Percentiles rank a stretch among this genome's conserved stretches.
phyloP scores from a whole-genome alignment of 331 rosid genomes.

The Stylosanthes scabra region DNA sequence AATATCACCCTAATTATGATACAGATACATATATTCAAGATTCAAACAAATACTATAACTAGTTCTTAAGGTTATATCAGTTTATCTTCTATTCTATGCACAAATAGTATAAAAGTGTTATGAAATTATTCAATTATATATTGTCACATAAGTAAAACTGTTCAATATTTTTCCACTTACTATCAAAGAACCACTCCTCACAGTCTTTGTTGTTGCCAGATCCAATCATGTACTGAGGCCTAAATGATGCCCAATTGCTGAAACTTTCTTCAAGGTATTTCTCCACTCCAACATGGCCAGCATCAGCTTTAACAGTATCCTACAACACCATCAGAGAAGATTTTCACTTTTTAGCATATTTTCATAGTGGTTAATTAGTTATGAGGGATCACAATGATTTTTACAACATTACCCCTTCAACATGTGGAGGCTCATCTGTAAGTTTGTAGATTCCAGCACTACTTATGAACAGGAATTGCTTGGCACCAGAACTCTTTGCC shows the following conservation, averaged over 20 bases:
- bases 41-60: too few relatives aligned
- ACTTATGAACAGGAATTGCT: slow-evolving; percentile 90
- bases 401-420: slow-evolving; percentile 81
- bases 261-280: slow-evolving; percentile 74
- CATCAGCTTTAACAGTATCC: slow-evolving; percentile 89
- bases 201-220: slow-evolving; percentile 98
- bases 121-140: too few relatives aligned
- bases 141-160: too few relatives aligned
- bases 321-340: slow-evolving; percentile 31
- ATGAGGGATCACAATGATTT: slow-evolving; percentile 1
- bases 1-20: too few relatives aligned
- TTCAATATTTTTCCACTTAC: slow-evolving; percentile 49
- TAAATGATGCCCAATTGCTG: slow-evolving; percentile 73
- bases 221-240: slow-evolving; percentile 93
- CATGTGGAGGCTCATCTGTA: slow-evolving; percentile 93
- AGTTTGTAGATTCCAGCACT: slow-evolving; percentile 95
- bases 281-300: slow-evolving; percentile 94
- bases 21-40: too few relatives aligned
- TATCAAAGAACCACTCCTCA: slow-evolving; percentile 96
- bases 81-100: too few relatives aligned
- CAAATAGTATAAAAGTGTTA: too few relatives aligned
- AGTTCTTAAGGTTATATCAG: too few relatives aligned
- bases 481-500: slow-evolving; percentile 87
- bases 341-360: slow-evolving; percentile 14
- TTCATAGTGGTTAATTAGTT: slow-evolving; percentile 18